Evolutionary conservation across 108 stramenopile genomes (phyloP).

Genomic region (Nitzschia palea): DNA sequence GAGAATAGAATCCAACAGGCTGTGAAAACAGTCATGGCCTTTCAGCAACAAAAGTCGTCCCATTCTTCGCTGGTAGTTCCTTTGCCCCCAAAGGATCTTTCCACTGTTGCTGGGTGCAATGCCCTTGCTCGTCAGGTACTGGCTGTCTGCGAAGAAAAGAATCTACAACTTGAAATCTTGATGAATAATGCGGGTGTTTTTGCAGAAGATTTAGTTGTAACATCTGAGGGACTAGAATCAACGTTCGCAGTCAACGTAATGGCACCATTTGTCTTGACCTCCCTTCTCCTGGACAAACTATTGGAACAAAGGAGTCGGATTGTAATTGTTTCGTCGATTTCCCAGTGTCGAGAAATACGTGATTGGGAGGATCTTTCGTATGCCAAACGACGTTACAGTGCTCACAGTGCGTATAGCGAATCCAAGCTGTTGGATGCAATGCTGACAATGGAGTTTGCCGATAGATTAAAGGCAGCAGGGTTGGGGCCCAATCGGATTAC

Average conservation of each 20-base stretch:
- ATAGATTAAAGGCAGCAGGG: slow-evolving; percentile 32
- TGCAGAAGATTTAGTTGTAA: slow-evolving; percentile 33
- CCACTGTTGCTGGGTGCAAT: slow-evolving; percentile 36
- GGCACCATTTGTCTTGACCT: slow-evolving; percentile 86
- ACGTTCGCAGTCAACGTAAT: slow-evolving; percentile 87
- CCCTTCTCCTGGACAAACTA: slow-evolving; percentile 43
- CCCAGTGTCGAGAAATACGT: slow-evolving; percentile 42
- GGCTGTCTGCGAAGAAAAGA: slow-evolving; percentile 12
- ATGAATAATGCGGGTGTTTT: slow-evolving; percentile 91
- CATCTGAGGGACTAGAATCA: slow-evolving; percentile 59
- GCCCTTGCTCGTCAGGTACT: slow-evolving; percentile 39
- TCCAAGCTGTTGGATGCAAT: slow-evolving; percentile 77
- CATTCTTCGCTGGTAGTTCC: slow-evolving; percentile 4
- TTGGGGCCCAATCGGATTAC: slow-evolving; percentile 26
- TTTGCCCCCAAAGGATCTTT: slow-evolving; percentile 51
- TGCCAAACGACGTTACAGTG: slow-evolving; percentile 59
- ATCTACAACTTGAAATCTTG: slow-evolving; percentile 52
- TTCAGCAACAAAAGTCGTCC: background rate
- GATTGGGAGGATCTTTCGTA: slow-evolving; percentile 45
- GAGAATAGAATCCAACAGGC: slow-evolving; percentile 15
- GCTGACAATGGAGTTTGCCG: slow-evolving; percentile 64
- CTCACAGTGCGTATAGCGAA: slow-evolving; percentile 78
- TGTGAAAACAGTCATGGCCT: slow-evolving; percentile 2
- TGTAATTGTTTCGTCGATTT: slow-evolving; percentile 29
- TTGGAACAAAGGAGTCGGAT: slow-evolving; percentile 10